Percentiles rank a stretch among this genome's conserved stretches.
Conservation (phyloP, 2,329 filamentous ascomycete genomes). For the Aureobasidium pullulans region DNA sequence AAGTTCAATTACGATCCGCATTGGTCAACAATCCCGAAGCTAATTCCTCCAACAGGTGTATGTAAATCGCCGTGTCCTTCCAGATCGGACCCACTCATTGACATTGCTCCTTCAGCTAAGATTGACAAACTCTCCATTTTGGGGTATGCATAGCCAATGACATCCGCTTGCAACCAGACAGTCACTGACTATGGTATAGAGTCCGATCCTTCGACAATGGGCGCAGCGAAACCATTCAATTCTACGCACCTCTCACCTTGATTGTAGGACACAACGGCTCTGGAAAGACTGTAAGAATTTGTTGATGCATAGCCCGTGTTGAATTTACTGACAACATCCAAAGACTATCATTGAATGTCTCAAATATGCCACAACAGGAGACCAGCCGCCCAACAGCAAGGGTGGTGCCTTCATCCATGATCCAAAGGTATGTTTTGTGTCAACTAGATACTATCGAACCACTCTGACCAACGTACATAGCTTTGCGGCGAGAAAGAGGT, state of each 20-base stretch:
- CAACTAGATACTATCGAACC: neutral
- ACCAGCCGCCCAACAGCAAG: slow-evolving; percentile 82
- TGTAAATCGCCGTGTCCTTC: neutral
- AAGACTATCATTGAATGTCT: slow-evolving; percentile 93
- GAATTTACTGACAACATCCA: slow-evolving; percentile 21
- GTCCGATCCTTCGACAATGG: slow-evolving; percentile 79
- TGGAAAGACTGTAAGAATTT: slow-evolving; percentile 65
- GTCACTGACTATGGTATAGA: slow-evolving; percentile 30
- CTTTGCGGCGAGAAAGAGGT: slow-evolving; percentile 82
- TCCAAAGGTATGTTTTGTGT: slow-evolving; percentile 56
- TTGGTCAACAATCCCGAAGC: neutral
- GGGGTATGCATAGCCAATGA: slow-evolving; percentile 44
- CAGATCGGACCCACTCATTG: slow-evolving; percentile 1
- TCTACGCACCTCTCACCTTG: slow-evolving; percentile 83
- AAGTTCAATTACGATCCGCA: neutral
- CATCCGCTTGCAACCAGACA: neutral
- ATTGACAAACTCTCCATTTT: slow-evolving; percentile 85
- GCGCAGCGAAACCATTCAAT: slow-evolving; percentile 70
- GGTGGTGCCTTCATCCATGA: slow-evolving; percentile 94
- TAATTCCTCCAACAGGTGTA: slow-evolving; percentile 15
- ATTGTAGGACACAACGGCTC: slow-evolving; percentile 98
- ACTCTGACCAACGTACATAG: slow-evolving; percentile 23
- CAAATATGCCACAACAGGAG: slow-evolving; percentile 94
- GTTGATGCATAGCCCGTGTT: neutral
- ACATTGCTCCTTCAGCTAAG: slow-evolving; percentile 57